Percentiles rank a stretch among this genome's conserved stretches.
Evolutionary conservation across 2,329 filamentous ascomycete genomes (phyloP).

Genomic region (Ceratocystis variospora): DNA sequence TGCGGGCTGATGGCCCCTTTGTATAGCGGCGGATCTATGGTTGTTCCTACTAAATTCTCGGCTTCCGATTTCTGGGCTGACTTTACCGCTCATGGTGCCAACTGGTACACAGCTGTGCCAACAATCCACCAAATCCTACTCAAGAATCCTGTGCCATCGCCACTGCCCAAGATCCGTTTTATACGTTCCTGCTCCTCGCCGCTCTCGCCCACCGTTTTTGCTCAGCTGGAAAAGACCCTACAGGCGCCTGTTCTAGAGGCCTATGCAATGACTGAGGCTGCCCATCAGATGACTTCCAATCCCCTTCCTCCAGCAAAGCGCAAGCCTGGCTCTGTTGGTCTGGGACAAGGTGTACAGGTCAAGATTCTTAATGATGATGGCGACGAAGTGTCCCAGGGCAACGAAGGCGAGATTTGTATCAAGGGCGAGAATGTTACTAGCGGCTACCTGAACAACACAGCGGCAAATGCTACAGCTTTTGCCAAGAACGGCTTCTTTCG

Average conservation of each 20-base stretch:
- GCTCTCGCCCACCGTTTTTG: slow-evolving; percentile 66
- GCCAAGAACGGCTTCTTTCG: slow-evolving; percentile 69
- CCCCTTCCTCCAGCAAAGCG: slow-evolving; percentile 56
- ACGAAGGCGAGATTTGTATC: slow-evolving; percentile 72
- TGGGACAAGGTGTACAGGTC: slow-evolving; percentile 73
- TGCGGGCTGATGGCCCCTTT: slow-evolving; percentile 70
- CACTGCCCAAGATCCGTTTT: slow-evolving; percentile 63
- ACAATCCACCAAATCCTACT: slow-evolving; percentile 85
- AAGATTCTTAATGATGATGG: slow-evolving; percentile 60
- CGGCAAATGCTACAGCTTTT: slow-evolving; percentile 62
- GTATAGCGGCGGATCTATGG: slow-evolving; percentile 59
- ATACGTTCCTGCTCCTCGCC: slow-evolving; percentile 70
- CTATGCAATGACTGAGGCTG: slow-evolving; percentile 85
- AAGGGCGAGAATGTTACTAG: slow-evolving; percentile 69
- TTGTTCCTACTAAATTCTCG: slow-evolving; percentile 69
- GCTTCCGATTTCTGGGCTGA: slow-evolving; percentile 71
- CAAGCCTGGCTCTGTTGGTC: slow-evolving; percentile 67
- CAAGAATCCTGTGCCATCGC: slow-evolving; percentile 53
- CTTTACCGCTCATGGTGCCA: slow-evolving; percentile 59
- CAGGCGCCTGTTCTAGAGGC: slow-evolving; percentile 73
- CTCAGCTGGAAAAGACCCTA: slow-evolving; percentile 62
- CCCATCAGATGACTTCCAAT: slow-evolving; percentile 73
- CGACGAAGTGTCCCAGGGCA: slow-evolving; percentile 52
- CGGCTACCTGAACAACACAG: slow-evolving; percentile 71
- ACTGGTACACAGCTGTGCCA: slow-evolving; percentile 88